These are phyloP conservation scores for Backusella sp. DNA, from an alignment of 192 early-diverging fungal genomes.

Conservation along the genomic window DNA sequence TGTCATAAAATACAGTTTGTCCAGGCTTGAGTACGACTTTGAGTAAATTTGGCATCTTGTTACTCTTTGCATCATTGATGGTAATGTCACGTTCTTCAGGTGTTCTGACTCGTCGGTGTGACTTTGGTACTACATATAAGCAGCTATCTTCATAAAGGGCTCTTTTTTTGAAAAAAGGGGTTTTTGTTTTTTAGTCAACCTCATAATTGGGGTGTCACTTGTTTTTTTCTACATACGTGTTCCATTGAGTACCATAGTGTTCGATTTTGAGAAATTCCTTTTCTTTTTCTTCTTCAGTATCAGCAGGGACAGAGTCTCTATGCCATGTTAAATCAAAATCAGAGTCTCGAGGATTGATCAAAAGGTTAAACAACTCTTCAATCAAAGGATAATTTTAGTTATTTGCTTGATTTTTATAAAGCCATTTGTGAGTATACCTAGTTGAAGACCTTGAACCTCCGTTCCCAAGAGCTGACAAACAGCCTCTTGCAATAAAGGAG, in stretches of 20 bases:
- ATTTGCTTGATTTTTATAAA: too few species aligned
- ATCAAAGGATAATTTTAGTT: not conserved
- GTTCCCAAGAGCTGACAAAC: conserved; percentile 43
- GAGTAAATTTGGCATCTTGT: conserved; percentile 41
- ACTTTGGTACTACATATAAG: conserved; percentile 41
- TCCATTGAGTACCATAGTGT: conserved; percentile 55
- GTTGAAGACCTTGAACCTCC: conserved; percentile 37
- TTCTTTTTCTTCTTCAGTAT: conserved; percentile 39
- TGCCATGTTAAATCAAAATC: conserved; percentile 51
- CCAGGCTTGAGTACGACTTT: conserved; percentile 39
- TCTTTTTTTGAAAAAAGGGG: not conserved
- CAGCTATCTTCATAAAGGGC: conserved; percentile 49
- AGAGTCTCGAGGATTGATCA: conserved; percentile 44
- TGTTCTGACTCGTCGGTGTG: conserved; percentile 43
- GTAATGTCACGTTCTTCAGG: conserved; percentile 42
- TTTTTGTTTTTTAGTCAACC: not conserved
- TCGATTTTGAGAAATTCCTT: conserved; percentile 38
- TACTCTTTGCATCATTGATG: conserved; percentile 39
- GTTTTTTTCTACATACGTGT: conserved; percentile 28
- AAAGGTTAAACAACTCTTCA: conserved; percentile 47
- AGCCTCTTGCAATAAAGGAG: conserved; percentile 30
- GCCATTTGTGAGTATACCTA: conserved; percentile 10
- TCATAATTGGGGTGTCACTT: not conserved
- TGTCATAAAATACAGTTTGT: conserved; percentile 53
- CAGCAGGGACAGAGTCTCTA: conserved; percentile 40